Percentiles rank a stretch among this genome's conserved stretches.
Conservation (phyloP, 805 yeast genomes). For the Spathaspora girioi region DNA sequence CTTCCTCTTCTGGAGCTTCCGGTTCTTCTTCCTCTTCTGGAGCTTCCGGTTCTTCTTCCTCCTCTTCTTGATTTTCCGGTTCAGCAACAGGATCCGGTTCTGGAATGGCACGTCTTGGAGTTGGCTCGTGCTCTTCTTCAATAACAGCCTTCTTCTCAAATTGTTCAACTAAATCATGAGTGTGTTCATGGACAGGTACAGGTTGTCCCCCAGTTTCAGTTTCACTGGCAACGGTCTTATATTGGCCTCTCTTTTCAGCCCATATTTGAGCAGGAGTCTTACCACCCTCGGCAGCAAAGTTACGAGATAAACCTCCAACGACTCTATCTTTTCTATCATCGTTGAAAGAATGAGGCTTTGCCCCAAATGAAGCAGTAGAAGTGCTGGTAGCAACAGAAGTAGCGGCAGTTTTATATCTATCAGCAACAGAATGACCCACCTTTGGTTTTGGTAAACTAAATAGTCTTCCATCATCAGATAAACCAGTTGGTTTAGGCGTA, state of each 20-base stretch:
- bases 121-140: slow-evolving; percentile 12
- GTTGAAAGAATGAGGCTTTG: slow-evolving; percentile 33
- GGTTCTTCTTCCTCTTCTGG: not conserved
- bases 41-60: slow-evolving; percentile 11
- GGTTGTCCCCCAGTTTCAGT: slow-evolving; percentile 18
- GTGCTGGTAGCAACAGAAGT: slow-evolving; percentile 17
- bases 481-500: slow-evolving; percentile 26
- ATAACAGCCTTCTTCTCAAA: slow-evolving; percentile 14
- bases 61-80: slow-evolving; percentile 9
- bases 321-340: slow-evolving; percentile 40
- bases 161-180: slow-evolving; percentile 14
- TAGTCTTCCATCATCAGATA: slow-evolving; percentile 44
- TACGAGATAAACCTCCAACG: slow-evolving; percentile 56
- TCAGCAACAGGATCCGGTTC: not conserved
- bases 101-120: slow-evolving; percentile 2
- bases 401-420: slow-evolving; percentile 41
- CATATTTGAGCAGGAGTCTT: slow-evolving; percentile 93
- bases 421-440: slow-evolving; percentile 45
- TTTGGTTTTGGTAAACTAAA: slow-evolving; percentile 65
- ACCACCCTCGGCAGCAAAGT: slow-evolving; percentile 67
- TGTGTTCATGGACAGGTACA: slow-evolving; percentile 17
- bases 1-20: no score
- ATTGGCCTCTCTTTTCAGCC: slow-evolving; percentile 86
- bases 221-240: slow-evolving; percentile 35
- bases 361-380: slow-evolving; percentile 25